A percentile compares a stretch with the other conserved stretches of the same genome.
phyloP scores from a whole-genome alignment of 2,329 filamentous ascomycete species.

The Microcyclosporella mali region DNA sequence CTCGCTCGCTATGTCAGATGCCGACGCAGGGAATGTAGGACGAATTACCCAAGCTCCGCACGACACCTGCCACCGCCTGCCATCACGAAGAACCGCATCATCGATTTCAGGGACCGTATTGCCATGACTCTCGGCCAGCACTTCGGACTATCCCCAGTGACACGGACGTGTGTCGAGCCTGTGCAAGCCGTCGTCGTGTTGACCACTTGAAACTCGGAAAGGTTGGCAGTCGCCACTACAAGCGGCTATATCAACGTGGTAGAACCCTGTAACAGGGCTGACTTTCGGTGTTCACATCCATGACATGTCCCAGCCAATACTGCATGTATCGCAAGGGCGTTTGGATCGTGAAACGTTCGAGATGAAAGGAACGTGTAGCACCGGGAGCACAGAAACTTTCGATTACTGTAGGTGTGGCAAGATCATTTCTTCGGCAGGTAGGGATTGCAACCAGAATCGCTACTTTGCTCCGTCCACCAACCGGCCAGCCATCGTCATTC shows the following conservation, averaged over 20 bases:
- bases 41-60: no score
- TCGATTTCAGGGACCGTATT: not conserved
- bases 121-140: not conserved
- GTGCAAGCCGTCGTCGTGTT: conserved; percentile 16
- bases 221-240: conserved; percentile 2
- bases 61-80: not conserved
- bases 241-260: conserved; percentile 4
- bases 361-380: conserved; percentile 4
- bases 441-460: conserved; percentile 3
- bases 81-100: not conserved
- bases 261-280: conserved; percentile 9
- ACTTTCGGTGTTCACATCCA: conserved; percentile 12
- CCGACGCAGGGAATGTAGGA: not conserved
- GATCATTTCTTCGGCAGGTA: conserved; percentile 8
- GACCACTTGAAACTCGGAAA: conserved; percentile 14
- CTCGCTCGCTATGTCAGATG: not conserved
- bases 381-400: no score
- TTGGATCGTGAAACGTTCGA: conserved; percentile 15
- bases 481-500: conserved; percentile 5
- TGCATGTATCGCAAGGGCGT: not conserved
- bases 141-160: no score
- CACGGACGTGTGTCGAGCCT: not conserved
- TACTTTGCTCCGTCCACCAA: conserved; percentile 1
- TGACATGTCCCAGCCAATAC: conserved; percentile 9
- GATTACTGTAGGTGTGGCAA: no score